Base-by-base conservation (phyloP, 768 basidiomycete genomes). In the Gyrodon lividus region DNA sequence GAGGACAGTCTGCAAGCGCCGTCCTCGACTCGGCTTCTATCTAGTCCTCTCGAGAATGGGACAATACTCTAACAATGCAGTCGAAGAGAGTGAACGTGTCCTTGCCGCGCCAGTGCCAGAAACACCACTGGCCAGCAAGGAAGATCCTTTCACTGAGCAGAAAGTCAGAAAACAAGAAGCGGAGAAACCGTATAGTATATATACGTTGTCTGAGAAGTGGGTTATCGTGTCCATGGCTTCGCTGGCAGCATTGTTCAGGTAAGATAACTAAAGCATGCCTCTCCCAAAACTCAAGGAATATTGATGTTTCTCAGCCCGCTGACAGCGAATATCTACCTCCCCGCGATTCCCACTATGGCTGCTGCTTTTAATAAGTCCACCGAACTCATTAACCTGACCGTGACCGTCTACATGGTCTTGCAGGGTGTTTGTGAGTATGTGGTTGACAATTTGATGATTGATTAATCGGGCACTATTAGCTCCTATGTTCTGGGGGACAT, bases 261-360 rank as follows among this genome's bases (percentile, higher is more conserved):
- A 38, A 50, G 42, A 12, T 8, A 8, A 33, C 51, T 28, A 30
- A 41, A n/a, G n/a, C n/a, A n/a, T n/a, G 20, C 35, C 6, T 42
- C 41, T 22, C 13, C 23, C n/a, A 31, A 41, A 28, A 17, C 37
- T 52, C 31, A 47, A 28, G 7, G 14, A 12, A 14, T 28, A 37
- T n/a, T n/a, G 12, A 43, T 37, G 4, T 37, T 33, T 20, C 28
- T 20, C 42, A 86, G 84, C 59, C 86, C 87, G 0, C 69, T 90
- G 10, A 87, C 88, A 2, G 77, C 87, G 3, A 89, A 83, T 50
- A 86, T 91, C 50, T 92, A 90, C 63, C 81, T 89, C 42, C 89
- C 89, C 6, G 88, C 84, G 12, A 85, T 94, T 35, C 91, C 90
- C 1, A 74, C 78, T 0, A 69, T 93, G 20, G 75, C 84, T 1